A percentile compares a stretch with the other conserved stretches of the same genome.
Evolutionary conservation across 805 yeast genomes (phyloP).

Genomic region (Saccharomycopsis selenospora): DNA sequence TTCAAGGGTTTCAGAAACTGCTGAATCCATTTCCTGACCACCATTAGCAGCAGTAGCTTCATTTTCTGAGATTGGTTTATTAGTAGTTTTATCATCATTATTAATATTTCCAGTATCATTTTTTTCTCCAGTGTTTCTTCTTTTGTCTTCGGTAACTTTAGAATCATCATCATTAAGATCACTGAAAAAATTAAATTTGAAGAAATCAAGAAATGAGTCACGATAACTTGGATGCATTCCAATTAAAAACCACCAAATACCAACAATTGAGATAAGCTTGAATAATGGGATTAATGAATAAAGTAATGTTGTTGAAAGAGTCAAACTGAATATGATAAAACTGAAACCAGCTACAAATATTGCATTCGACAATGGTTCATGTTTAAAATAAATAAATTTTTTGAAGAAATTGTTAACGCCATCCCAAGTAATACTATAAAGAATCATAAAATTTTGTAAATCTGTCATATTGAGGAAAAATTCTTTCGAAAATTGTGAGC

Average conservation of each 20-base stretch:
- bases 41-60: background rate
- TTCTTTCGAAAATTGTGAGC: conserved; percentile 62
- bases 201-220: conserved; percentile 33
- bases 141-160: too few relatives aligned
- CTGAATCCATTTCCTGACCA: too few relatives aligned
- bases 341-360: conserved; percentile 37
- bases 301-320: conserved; percentile 26
- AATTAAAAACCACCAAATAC: conserved; percentile 43
- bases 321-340: conserved; percentile 28
- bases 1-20: background rate
- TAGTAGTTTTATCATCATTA: background rate
- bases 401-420: conserved; percentile 39
- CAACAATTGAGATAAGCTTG: conserved; percentile 30
- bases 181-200: conserved; percentile 45
- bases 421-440: conserved; percentile 60
- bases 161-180: conserved; percentile 35
- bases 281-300: conserved; percentile 30
- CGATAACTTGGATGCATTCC: conserved; percentile 50
- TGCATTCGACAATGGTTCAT: conserved; percentile 51
- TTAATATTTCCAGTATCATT: background rate
- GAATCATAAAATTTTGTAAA: conserved; percentile 70
- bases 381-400: conserved; percentile 56
- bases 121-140: background rate
- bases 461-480: conserved; percentile 75
- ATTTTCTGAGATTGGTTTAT: background rate